phyloP scores from a whole-genome alignment of 208 protist species.

The Leishmania aethiopica region DNA sequence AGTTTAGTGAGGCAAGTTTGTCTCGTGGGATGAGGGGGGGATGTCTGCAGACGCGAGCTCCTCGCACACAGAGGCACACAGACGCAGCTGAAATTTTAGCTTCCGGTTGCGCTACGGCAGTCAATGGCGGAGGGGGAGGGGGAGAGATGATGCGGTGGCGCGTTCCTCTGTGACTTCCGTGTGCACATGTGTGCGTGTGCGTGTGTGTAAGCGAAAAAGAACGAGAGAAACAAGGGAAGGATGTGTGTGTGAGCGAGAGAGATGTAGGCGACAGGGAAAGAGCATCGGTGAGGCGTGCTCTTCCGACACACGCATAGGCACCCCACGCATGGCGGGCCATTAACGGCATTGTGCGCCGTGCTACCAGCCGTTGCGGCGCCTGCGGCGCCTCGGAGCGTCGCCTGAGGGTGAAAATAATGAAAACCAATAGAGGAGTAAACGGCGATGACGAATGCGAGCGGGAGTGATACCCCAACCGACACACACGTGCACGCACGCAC shows the following conservation, averaged over 20 bases:
- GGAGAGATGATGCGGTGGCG: conserved; percentile 4
- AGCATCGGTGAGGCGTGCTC: background rate
- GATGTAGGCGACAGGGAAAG: background rate
- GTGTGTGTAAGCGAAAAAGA: background rate
- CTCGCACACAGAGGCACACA: background rate
- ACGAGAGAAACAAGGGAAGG: background rate
- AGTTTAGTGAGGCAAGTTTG: background rate
- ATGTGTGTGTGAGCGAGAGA: background rate
- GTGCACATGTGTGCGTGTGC: background rate
- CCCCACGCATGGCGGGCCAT: background rate
- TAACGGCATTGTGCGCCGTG: background rate
- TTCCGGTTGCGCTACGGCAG: background rate
- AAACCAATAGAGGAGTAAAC: background rate
- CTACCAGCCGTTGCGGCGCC: background rate
- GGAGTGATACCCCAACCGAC: background rate
- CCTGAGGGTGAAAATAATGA: background rate
- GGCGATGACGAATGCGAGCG: background rate
- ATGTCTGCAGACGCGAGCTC: background rate
- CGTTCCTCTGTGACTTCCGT: conserved; percentile 1
- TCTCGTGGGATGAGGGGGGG: background rate
- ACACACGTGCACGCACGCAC: background rate
- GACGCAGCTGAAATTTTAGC: background rate
- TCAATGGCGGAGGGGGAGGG: background rate
- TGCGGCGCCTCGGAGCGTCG: background rate
- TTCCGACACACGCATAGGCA: background rate